A percentile compares a stretch with the other conserved stretches of the same genome.
Evolutionary conservation across 2,329 filamentous ascomycete species (phyloP).

Genomic region (Pseudocercospora pini-densiflorae): DNA sequence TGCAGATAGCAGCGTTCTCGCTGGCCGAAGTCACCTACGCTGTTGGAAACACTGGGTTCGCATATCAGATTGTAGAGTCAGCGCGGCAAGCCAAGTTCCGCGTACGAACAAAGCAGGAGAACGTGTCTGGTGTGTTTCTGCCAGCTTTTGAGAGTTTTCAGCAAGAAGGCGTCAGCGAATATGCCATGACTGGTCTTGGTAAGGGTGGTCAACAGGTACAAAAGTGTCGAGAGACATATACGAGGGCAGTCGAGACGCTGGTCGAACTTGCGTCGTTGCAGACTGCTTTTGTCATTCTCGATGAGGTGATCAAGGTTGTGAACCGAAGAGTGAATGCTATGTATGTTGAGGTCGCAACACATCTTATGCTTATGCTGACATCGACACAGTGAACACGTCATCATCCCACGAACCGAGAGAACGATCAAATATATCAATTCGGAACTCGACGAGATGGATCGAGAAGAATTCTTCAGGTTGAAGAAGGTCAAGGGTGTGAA

Average conservation of each 20-base stretch:
- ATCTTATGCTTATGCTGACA: constrained; percentile 25
- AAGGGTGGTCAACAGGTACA: constrained; percentile 98
- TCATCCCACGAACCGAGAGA: constrained; percentile 97
- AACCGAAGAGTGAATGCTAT: constrained; percentile 98
- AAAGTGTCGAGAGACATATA: constrained; percentile 92
- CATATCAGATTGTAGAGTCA: constrained; percentile 96
- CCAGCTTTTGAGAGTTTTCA: constrained; percentile 92
- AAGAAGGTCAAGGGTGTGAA: constrained; percentile 88
- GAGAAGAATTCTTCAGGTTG: constrained; percentile 96
- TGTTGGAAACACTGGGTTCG: constrained; percentile 84
- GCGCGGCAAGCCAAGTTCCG: constrained; percentile 92
- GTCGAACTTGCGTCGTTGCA: constrained; percentile 94
- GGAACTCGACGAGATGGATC: constrained; percentile 93
- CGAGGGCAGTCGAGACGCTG: constrained; percentile 90
- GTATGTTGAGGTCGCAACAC: constrained; percentile 52
- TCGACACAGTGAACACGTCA: constrained; percentile 76
- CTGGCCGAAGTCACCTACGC: constrained; percentile 97
- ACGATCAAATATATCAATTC: constrained; percentile 99
- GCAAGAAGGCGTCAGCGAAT: constrained; percentile 87
- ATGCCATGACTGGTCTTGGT: constrained; percentile 91
- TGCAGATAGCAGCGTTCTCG: constrained; percentile 98
- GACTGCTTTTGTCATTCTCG: constrained; percentile 96
- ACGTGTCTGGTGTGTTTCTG: constrained; percentile 94
- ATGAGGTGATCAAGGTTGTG: constrained; percentile 99
- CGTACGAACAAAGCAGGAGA: constrained; percentile 94